Percentiles rank a stretch among this genome's conserved stretches.
Conservation (phyloP, 2,329 filamentous ascomycete genomes). For the Hysterium pulicare region DNA sequence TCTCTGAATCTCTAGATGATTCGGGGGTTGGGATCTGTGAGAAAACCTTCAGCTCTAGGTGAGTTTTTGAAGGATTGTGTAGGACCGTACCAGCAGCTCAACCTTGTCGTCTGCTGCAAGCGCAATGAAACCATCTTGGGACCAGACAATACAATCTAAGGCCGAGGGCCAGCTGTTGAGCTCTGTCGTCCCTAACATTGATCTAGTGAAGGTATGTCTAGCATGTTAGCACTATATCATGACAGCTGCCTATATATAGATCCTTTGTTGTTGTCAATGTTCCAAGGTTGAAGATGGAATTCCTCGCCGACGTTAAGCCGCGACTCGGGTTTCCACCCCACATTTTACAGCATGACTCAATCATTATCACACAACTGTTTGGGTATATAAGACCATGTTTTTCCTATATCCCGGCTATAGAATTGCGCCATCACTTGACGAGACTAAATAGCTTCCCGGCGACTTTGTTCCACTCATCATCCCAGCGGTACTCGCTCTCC, state of each 20-base stretch:
- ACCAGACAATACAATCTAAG: slow-evolving; percentile 56
- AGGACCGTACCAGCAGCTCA: slow-evolving; percentile 46
- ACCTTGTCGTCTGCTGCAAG: slow-evolving; percentile 55
- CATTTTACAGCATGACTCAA: background rate
- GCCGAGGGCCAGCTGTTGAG: slow-evolving; percentile 49
- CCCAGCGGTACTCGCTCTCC: slow-evolving; percentile 79
- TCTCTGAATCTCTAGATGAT: slow-evolving; percentile 21
- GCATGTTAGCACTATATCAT: slow-evolving; percentile 1
- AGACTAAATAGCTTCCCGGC: slow-evolving; percentile 64
- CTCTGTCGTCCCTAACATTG: slow-evolving; percentile 34
- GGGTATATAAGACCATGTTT: too few relatives aligned
- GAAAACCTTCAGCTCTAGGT: slow-evolving; percentile 8
- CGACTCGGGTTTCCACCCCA: background rate
- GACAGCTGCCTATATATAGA: too few relatives aligned
- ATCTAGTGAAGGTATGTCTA: background rate
- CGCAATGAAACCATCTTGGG: slow-evolving; percentile 56
- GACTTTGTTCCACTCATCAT: slow-evolving; percentile 86
- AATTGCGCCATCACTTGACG: background rate
- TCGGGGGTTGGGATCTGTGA: slow-evolving; percentile 34
- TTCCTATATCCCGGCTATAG: too few relatives aligned
- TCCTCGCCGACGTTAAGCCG: too few relatives aligned
- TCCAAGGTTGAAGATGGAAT: too few relatives aligned
- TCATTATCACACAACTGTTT: too few relatives aligned
- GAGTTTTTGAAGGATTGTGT: background rate
- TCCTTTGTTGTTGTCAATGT: too few relatives aligned